Evolutionary conservation across 2,329 filamentous ascomycete genomes (phyloP).

Genomic region (Exophiala calicioides): DNA sequence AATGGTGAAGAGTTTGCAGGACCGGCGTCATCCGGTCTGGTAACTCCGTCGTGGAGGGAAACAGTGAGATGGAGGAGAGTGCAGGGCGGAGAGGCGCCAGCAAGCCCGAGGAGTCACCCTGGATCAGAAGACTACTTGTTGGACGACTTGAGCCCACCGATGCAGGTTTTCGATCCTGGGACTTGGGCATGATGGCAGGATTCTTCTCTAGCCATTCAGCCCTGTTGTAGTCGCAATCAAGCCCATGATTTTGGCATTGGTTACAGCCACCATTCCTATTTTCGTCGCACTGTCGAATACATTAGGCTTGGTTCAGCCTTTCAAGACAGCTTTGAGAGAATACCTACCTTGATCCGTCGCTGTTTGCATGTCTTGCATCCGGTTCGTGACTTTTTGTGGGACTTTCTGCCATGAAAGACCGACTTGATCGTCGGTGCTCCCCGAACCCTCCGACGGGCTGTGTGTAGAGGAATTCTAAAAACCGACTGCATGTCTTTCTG

Average conservation of each 20-base stretch:
- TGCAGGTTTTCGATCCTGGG: not conserved
- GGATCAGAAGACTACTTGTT: not conserved
- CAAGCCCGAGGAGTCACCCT: not conserved
- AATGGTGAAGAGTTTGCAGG: constrained; percentile 19
- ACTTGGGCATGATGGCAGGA: constrained; percentile 3
- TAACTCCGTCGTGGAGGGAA: not conserved
- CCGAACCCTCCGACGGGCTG: not conserved
- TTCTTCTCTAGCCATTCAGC: not conserved
- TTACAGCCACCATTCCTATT: constrained; percentile 18
- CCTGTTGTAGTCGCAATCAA: constrained; percentile 21
- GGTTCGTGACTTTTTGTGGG: constrained; percentile 19
- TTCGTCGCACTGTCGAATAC: constrained; percentile 15
- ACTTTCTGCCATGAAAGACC: constrained; percentile 13
- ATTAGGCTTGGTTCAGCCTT: not conserved
- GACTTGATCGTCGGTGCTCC: not conserved
- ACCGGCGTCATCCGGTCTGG: constrained; percentile 16
- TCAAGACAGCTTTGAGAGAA: not conserved
- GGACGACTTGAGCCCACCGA: not conserved
- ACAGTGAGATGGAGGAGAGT: not conserved
- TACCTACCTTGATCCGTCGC: constrained; percentile 19
- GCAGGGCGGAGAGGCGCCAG: constrained; percentile 1
- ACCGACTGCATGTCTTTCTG: constrained; percentile 16
- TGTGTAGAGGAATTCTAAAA: constrained; percentile 8
- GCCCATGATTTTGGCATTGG: constrained; percentile 17
- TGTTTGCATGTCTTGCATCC: constrained; percentile 23